Base-by-base conservation (phyloP, 2,329 filamentous ascomycete genomes). In the Pleoardoris graminearum region DNA sequence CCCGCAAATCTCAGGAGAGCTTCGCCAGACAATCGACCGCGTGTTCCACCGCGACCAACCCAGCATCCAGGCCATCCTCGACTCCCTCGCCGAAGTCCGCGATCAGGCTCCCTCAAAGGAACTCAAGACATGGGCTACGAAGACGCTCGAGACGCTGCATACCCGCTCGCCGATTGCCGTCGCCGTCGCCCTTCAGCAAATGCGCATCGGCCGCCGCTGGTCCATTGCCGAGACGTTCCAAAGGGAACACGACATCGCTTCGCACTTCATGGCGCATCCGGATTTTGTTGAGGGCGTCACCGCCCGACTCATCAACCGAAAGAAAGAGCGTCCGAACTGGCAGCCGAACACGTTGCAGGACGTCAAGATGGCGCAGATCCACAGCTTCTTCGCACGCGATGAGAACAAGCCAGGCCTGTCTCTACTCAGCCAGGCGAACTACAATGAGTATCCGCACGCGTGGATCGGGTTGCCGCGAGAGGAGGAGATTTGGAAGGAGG, bases 241-340 rank as follows among this genome's bases (percentile, higher is more conserved):
- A 69, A 85, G 85, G 58, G 94, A 99, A 78, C 84, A 94, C 75
- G 82, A 88, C 68, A 91, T 99, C 54, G 91, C 93, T 1, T 79
- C 82, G 53, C 84, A 85, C 58, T 97, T 99, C 79, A 97, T 99
- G 93, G 81, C 82, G 51, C 88, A 94, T 71, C 88, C 85, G 4
- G 94, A 99, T 75, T 99, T 99, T 68, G 86, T 86, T 37, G 90
- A 96, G 76, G 94, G 94, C 48, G 93, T 99, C n/a, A 85, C 85
- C 46, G 87, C 91, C 21, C 82, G 88, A 43, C 81, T 99, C 35
- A 82, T 94, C 63, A 81, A 85, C 67, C 91, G 91, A 76, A 81
- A 82, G 38, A 76, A 83, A 46, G 78, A 78, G 59, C 79, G 79
- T 19, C 89, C 92, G 1, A 77, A 81, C 55, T 99, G 94, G 94